phyloP scores from a whole-genome alignment of 1,139 yeast species.

The Kodamaea fungicola region DNA sequence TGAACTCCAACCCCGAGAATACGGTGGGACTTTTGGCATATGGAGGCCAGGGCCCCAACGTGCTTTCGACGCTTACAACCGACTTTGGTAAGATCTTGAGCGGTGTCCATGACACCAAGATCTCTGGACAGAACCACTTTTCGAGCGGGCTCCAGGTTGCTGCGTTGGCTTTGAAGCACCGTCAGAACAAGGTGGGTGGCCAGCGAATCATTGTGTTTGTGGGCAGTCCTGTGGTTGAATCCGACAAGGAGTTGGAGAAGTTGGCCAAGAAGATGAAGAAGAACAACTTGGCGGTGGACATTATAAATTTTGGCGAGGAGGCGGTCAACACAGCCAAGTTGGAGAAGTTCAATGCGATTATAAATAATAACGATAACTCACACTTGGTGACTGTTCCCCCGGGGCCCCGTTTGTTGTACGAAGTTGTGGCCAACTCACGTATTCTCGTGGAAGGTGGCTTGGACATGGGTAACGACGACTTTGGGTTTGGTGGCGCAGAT shows the following conservation, averaged over 20 bases:
- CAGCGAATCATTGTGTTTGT: conserved; percentile 90
- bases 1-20: conserved; percentile 87
- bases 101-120: conserved; percentile 82
- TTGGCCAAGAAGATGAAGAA: conserved; percentile 93
- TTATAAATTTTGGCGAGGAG: conserved; percentile 91
- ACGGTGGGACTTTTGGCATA: conserved; percentile 88
- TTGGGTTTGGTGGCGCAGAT: conserved; percentile 39
- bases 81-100: conserved; percentile 85
- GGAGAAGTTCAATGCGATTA: conserved; percentile 75
- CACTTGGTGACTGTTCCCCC: conserved; percentile 88
- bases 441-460: conserved; percentile 59
- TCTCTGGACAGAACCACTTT: conserved; percentile 67
- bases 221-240: conserved; percentile 78
- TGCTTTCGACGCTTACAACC: conserved; percentile 80
- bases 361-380: conserved; percentile 74
- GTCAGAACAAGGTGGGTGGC: conserved; percentile 89
- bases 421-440: conserved; percentile 67
- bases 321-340: conserved; percentile 71
- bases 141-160: conserved; percentile 92
- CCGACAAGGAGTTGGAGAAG: conserved; percentile 70
- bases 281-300: conserved; percentile 86
- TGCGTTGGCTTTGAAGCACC: conserved; percentile 92
- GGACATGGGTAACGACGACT: conserved; percentile 41
- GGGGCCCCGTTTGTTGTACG: conserved; percentile 77
- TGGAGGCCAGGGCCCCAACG: conserved; percentile 84